A percentile compares a stretch with the other conserved stretches of the same genome.
These are phyloP conservation scores for Phytopythium helicoides DNA, from an alignment of 352 stramenopile genomes.

Conservation along the genomic window DNA sequence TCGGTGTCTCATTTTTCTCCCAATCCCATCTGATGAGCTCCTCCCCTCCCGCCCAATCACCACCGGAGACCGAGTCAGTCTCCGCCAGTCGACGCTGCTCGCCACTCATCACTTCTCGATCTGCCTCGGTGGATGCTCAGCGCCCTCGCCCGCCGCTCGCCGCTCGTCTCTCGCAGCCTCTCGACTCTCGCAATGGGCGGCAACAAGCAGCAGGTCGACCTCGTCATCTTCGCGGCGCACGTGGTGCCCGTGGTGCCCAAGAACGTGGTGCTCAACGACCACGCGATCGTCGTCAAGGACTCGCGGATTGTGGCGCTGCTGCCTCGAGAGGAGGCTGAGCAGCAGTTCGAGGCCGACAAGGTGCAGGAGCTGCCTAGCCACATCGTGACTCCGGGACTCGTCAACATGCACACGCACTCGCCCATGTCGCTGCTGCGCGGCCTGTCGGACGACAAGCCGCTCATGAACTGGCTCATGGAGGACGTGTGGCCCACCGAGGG, in stretches of 20 bases:
- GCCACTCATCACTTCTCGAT: no score
- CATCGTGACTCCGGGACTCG: slow-evolving; percentile 80
- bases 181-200: slow-evolving; percentile 11
- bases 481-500: slow-evolving; percentile 86
- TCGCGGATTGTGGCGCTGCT: slow-evolving; percentile 78
- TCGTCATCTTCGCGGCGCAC: slow-evolving; percentile 74
- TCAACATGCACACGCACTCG: slow-evolving; percentile 87
- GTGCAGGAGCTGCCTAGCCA: slow-evolving; percentile 53
- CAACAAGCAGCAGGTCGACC: slow-evolving; percentile 42
- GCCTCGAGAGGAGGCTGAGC: slow-evolving; percentile 40
- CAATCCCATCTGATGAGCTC: no score
- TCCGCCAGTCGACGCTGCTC: no score
- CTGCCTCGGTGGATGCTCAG: neutral
- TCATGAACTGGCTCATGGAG: slow-evolving; percentile 81
- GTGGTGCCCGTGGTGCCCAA: slow-evolving; percentile 81
- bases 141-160: neutral
- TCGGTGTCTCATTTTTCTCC: no score
- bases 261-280: slow-evolving; percentile 66
- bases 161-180: neutral
- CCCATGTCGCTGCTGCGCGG: slow-evolving; percentile 83
- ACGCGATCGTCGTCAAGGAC: slow-evolving; percentile 70
- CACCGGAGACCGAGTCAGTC: no score
- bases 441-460: slow-evolving; percentile 78
- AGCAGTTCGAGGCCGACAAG: slow-evolving; percentile 42
- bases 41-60: no score